Evolutionary conservation across 371 early-diverging fungal species (phyloP).

Genomic region (Choanephora cucurbitarum): DNA sequence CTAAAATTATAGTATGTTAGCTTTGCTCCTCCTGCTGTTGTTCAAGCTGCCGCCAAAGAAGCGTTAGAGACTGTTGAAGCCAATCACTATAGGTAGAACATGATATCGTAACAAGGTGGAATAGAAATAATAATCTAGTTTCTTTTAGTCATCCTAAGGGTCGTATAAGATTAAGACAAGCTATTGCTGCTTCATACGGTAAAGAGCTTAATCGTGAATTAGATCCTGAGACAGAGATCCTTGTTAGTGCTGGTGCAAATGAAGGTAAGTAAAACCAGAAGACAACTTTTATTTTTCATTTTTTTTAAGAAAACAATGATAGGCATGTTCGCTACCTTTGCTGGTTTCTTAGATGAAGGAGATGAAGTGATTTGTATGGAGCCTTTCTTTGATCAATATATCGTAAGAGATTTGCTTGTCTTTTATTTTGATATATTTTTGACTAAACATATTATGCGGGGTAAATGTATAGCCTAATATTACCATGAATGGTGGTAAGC

Average conservation of each 20-base stretch:
- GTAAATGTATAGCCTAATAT: conserved; percentile 74
- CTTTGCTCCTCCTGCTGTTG: conserved; percentile 87
- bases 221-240: conserved; percentile 81
- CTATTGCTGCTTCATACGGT: conserved; percentile 77
- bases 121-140: no score
- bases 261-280: conserved; percentile 62
- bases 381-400: conserved; percentile 95
- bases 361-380: conserved; percentile 92
- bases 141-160: conserved; percentile 70
- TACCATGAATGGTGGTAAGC: conserved; percentile 85
- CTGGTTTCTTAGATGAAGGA: conserved; percentile 76
- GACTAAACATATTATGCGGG: no score
- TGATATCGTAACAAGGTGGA: no score
- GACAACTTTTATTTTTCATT: neutral
- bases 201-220: conserved; percentile 67
- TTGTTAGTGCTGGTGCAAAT: conserved; percentile 93
- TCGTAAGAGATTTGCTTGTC: conserved; percentile 61
- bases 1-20: conserved; percentile 46
- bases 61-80: conserved; percentile 65
- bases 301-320: neutral
- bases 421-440: no score
- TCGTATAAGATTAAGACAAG: conserved; percentile 77
- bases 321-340: conserved; percentile 82
- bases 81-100: conserved; percentile 81
- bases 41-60: conserved; percentile 78